Conservation (phyloP, 2,329 filamentous ascomycete species). For the Hymenoscyphus scutula region DNA sequence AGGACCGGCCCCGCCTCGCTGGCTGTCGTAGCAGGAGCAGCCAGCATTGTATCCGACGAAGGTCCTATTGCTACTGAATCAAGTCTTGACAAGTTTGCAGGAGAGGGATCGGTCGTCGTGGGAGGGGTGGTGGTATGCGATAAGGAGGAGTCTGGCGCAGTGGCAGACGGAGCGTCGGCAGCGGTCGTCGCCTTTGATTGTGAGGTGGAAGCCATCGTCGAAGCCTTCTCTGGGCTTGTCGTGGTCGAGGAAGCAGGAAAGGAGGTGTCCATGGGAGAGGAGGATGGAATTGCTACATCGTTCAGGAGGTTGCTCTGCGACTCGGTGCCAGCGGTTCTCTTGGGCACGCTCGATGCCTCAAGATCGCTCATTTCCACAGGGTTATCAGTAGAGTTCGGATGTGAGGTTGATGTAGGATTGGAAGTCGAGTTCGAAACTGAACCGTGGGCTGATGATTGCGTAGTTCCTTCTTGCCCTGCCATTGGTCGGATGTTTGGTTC, state of each 20-base stretch:
- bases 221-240: slow-evolving; percentile 7
- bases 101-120: neutral
- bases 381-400: slow-evolving; percentile 14
- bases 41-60: slow-evolving; percentile 19
- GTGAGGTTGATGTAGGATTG: slow-evolving; percentile 18
- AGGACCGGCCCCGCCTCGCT: slow-evolving; percentile 47
- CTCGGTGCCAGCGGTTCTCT: slow-evolving; percentile 22
- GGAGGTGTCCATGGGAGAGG: slow-evolving; percentile 23
- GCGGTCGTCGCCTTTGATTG: neutral
- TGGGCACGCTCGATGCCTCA: slow-evolving; percentile 18
- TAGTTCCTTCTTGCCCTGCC: slow-evolving; percentile 13
- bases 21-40: slow-evolving; percentile 17
- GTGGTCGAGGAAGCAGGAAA: slow-evolving; percentile 17
- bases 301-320: slow-evolving; percentile 28
- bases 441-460: slow-evolving; percentile 17
- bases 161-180: neutral
- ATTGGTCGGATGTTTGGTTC: slow-evolving; percentile 21
- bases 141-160: slow-evolving; percentile 16
- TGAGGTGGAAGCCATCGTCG: slow-evolving; percentile 9
- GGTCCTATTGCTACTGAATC: slow-evolving; percentile 31
- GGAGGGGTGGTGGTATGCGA: slow-evolving; percentile 15
- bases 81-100: slow-evolving; percentile 16
- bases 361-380: slow-evolving; percentile 30
- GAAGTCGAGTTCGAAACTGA: slow-evolving; percentile 10
- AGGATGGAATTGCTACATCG: slow-evolving; percentile 28